Percentiles rank a stretch among this genome's conserved stretches.
Evolutionary conservation across 2,329 filamentous ascomycete species (phyloP).

Genomic region (Pestalotiopsis sp.): DNA sequence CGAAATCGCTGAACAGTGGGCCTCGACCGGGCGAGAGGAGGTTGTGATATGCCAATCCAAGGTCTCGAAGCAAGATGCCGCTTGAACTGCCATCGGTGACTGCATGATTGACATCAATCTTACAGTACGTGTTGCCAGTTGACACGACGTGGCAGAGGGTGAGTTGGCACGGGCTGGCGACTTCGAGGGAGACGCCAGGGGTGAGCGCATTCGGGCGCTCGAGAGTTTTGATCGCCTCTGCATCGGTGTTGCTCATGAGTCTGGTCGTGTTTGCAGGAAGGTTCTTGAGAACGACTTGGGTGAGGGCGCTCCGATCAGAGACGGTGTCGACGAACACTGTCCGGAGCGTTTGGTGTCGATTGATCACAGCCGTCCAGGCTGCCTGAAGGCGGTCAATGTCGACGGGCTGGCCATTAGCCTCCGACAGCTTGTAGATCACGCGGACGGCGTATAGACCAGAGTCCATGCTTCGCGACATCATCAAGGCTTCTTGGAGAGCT

Average conservation of each 20-base stretch:
- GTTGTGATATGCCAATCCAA: conserved; percentile 25
- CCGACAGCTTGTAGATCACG: conserved; percentile 1
- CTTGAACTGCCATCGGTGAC: conserved; percentile 34
- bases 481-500: conserved; percentile 53
- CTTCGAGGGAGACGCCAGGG: conserved; percentile 23
- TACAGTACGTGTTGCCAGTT: conserved; percentile 19
- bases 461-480: conserved; percentile 26
- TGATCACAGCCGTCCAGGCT: background rate
- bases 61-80: conserved; percentile 28
- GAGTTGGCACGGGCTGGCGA: conserved; percentile 12
- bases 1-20: conserved; percentile 19
- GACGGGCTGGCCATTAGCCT: background rate
- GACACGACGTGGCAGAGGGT: conserved; percentile 21
- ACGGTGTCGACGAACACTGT: conserved; percentile 4
- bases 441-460: conserved; percentile 6
- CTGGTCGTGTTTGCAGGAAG: conserved; percentile 1
- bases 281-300: conserved; percentile 8
- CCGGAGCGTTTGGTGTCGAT: background rate
- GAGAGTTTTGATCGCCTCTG: conserved; percentile 1
- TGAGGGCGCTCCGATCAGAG: conserved; percentile 9
- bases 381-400: conserved; percentile 3
- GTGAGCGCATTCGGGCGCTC: background rate
- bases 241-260: conserved; percentile 1
- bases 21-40: conserved; percentile 5
- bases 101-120: conserved; percentile 36